phyloP scores from a whole-genome alignment of 1,284 basidiomycete species.

The Mycena citricolor region DNA sequence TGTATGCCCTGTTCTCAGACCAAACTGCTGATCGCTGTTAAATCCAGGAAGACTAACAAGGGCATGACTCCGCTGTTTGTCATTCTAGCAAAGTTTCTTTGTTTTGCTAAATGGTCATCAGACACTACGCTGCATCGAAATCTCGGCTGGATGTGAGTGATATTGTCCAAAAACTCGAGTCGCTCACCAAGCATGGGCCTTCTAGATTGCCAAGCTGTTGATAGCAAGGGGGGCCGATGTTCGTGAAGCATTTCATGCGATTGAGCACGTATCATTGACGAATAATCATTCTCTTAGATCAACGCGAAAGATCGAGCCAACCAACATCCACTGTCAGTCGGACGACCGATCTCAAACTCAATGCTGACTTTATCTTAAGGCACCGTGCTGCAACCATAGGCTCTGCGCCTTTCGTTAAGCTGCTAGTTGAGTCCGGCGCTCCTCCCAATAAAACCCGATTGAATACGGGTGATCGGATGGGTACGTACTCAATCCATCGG shows the following conservation, averaged over 20 bases:
- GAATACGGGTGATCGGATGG: conserved; percentile 84
- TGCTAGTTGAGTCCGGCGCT: conserved; percentile 76
- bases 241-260: conserved; percentile 27
- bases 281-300: conserved; percentile 54
- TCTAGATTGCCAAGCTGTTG: conserved; percentile 82
- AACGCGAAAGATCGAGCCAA: conserved; percentile 90
- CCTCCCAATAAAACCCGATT: conserved; percentile 78
- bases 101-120: conserved; percentile 34
- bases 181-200: conserved; percentile 30
- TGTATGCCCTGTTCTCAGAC: conserved; percentile 27
- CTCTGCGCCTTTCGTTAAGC: conserved; percentile 79
- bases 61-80: conserved; percentile 80
- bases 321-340: conserved; percentile 80
- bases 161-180: conserved; percentile 25
- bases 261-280: conserved; percentile 15
- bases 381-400: conserved; percentile 96
- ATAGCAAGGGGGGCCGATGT: conserved; percentile 88
- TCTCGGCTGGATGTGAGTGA: conserved; percentile 76
- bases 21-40: conserved; percentile 18
- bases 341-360: conserved; percentile 24
- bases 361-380: conserved; percentile 39
- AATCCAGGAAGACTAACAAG: conserved; percentile 70
- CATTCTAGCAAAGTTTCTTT: conserved; percentile 3
- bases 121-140: conserved; percentile 95
- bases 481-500: conserved; percentile 42